Conservation (phyloP, 805 yeast genomes). For the Candida pseudofarinosa region DNA sequence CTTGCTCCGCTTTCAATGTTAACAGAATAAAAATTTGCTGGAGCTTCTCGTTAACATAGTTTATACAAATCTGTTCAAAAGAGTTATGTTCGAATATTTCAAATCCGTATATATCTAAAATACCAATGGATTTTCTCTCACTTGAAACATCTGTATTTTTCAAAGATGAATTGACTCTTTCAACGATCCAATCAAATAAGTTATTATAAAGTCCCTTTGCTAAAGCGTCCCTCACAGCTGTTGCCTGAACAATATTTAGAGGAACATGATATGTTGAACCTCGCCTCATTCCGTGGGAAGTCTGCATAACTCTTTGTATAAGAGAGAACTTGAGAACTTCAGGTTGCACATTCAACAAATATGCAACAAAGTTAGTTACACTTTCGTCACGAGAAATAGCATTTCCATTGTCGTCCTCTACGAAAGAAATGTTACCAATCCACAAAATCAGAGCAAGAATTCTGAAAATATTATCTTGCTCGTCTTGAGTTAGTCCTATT, state of each 20-base stretch:
- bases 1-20: conserved; percentile 95
- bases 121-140: conserved; percentile 73
- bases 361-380: conserved; percentile 94
- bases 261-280: conserved; percentile 96
- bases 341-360: conserved; percentile 76
- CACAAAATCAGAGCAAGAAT: conserved; percentile 81
- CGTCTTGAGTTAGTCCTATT: conserved; percentile 76
- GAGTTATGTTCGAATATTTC: conserved; percentile 94
- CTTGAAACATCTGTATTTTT: conserved; percentile 35
- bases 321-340: conserved; percentile 62
- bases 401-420: conserved; percentile 83
- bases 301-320: conserved; percentile 80
- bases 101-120: conserved; percentile 92
- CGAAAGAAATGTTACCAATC: conserved; percentile 89
- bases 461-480: conserved; percentile 88
- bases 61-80: conserved; percentile 92
- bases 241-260: conserved; percentile 85
- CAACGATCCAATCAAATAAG: conserved; percentile 94
- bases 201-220: conserved; percentile 93
- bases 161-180: conserved; percentile 78
- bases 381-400: conserved; percentile 78
- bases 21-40: conserved; percentile 96
- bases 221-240: conserved; percentile 90
- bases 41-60: conserved; percentile 91
- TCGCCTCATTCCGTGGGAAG: conserved; percentile 82